A percentile compares a stretch with the other conserved stretches of the same genome.
Evolutionary conservation across 1,284 basidiomycete species (phyloP).

Genomic region (Microbotryum scabiosae): DNA sequence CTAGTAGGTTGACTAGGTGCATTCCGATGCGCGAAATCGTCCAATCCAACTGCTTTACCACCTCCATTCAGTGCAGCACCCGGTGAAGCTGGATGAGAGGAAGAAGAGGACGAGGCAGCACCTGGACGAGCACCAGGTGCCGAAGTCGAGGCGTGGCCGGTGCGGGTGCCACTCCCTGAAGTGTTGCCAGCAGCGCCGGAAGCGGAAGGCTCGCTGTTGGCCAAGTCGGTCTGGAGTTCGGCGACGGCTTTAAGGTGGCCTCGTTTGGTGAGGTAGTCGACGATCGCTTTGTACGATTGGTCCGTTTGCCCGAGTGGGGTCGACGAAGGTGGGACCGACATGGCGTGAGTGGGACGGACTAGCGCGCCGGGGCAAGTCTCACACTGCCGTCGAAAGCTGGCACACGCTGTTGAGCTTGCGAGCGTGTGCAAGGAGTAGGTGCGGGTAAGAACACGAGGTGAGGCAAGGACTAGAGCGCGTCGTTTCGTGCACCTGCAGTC

Average conservation of each 20-base stretch:
- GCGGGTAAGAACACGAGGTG: not conserved
- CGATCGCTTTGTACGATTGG: constrained; percentile 40
- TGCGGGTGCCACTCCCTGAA: no score
- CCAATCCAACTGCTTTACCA: constrained; percentile 51
- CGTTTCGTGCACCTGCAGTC: not conserved
- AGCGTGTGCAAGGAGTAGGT: no score
- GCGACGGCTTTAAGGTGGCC: constrained; percentile 71
- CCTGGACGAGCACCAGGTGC: no score
- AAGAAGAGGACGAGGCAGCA: no score
- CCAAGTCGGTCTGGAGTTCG: constrained; percentile 61
- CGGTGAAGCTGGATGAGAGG: constrained; percentile 41
- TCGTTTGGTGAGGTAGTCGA: constrained; percentile 74
- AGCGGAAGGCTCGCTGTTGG: constrained; percentile 36
- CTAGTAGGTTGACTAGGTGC: constrained; percentile 17
- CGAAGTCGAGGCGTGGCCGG: no score
- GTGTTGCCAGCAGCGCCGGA: constrained; percentile 45
- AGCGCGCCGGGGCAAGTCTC: no score
- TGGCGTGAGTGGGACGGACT: not conserved
- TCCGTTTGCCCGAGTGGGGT: constrained; percentile 5
- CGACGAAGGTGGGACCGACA: constrained; percentile 3
- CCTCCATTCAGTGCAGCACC: constrained; percentile 41
- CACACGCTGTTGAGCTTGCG: no score
- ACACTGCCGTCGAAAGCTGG: no score
- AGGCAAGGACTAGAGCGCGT: not conserved
- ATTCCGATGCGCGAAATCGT: constrained; percentile 34